These are phyloP conservation scores for Entophlyctis helioformis DNA, from an alignment of 192 early-diverging fungal species.

Conservation along the genomic window DNA sequence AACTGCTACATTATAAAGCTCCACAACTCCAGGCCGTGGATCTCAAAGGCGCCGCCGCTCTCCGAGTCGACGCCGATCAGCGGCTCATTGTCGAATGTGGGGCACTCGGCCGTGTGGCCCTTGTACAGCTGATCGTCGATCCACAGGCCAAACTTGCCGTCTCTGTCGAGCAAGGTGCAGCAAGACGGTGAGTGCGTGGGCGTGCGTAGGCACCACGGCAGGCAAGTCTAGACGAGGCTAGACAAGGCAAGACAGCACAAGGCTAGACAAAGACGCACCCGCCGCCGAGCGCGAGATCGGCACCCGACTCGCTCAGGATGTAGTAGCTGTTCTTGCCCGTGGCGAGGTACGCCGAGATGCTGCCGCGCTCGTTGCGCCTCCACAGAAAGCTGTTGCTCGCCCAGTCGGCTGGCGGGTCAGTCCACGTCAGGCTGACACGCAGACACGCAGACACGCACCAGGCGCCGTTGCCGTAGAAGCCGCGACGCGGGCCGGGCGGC, in stretches of 20 bases:
- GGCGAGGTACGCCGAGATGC: constrained; percentile 7
- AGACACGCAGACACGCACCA: constrained; percentile 9
- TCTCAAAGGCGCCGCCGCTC: too few relatives aligned
- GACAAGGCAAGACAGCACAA: background rate
- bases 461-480: constrained; percentile 32
- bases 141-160: constrained; percentile 41
- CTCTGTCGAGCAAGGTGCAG: too few relatives aligned
- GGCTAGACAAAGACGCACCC: constrained; percentile 6
- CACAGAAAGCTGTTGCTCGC: constrained; percentile 19
- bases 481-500: constrained; percentile 14
- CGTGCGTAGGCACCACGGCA: too few relatives aligned
- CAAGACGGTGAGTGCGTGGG: too few relatives aligned
- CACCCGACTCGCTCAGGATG: constrained; percentile 11
- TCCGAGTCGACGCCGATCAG: too few relatives aligned
- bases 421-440: background rate
- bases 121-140: constrained; percentile 31
- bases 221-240: too few relatives aligned
- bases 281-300: constrained; percentile 17
- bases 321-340: constrained; percentile 22
- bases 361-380: background rate
- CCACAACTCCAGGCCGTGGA: too few relatives aligned
- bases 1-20: too few relatives aligned
- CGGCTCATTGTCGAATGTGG: constrained; percentile 31
- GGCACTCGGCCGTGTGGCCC: constrained; percentile 31
- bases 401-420: too few relatives aligned